Base-by-base conservation (phyloP, 139 green algal genomes). In the Asterochloris erici region DNA sequence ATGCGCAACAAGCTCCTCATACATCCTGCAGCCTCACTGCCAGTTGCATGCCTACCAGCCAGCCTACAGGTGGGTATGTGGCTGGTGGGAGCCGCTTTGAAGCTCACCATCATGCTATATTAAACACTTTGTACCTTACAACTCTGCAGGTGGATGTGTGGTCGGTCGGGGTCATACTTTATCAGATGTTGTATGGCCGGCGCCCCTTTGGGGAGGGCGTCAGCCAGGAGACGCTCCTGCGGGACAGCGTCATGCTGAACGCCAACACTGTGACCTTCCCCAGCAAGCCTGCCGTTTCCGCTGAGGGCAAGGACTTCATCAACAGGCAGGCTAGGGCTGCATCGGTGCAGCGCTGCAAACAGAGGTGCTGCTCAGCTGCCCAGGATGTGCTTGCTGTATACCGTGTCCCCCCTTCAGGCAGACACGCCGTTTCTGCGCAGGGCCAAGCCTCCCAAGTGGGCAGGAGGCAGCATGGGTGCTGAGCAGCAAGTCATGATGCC, bases 161-260 rank as follows among this genome's bases (percentile, higher is more conserved):
- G 94, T 91, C 87, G 9, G 90, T 91, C 71, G 96, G 96, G 17
- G 93, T 99, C 63, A 97, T 99, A 68, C 86, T 98, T 69, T 99
- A 95, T 84, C 94, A 98, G 90, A 95, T 98, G 95, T 89, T 99
- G 83, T 98, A 93, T 83, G 96, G 96, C 29, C 87, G 79, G 77
- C 89, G 96, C 38, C 96, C 96, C 13, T 99, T 98, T 93, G 89
- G 93, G 26, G 87, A 94, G 82, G 90, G 88, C 23, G 80, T n/a
- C 70, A 77, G 38, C 21, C 94, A 97, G 89, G 95, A 98, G 89
- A 86, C 93, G 77, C 96, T 99, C 62, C 87, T 98, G 84, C 87
- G 94, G 4, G 94, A 98, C 38, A 87, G 92, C 28, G 86, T 95
- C 15, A 93, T 95, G 89, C 88, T 94, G 1, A 90, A 93, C 61